A percentile compares a stretch with the other conserved stretches of the same genome.
These are phyloP conservation scores for Exsudoporus frostii DNA, from an alignment of 768 basidiomycete species.

Conservation along the genomic window DNA sequence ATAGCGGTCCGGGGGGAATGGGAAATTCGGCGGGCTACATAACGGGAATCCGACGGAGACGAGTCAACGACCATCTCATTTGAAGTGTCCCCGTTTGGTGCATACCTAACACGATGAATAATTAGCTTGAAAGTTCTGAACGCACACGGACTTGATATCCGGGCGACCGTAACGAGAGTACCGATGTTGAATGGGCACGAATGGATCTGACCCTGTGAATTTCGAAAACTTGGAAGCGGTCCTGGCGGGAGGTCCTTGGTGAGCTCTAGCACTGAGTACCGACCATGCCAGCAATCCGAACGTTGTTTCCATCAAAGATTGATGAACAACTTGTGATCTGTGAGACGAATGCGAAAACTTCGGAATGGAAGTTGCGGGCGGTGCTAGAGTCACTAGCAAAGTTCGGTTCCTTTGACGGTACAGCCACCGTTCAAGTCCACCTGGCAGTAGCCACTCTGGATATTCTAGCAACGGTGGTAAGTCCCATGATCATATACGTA, in stretches of 20 bases:
- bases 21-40: neutral
- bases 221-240: neutral
- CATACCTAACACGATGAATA: neutral
- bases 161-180: neutral
- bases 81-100: neutral
- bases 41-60: neutral
- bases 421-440: neutral
- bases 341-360: neutral
- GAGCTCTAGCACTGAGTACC: neutral
- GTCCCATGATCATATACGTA: neutral
- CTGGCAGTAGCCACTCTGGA: constrained; percentile 5
- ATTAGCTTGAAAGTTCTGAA: neutral
- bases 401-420: no score
- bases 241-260: neutral
- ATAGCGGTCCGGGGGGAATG: neutral
- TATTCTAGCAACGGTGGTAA: constrained; percentile 11
- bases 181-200: neutral
- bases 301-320: neutral
- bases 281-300: neutral
- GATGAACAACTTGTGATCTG: neutral
- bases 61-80: no score
- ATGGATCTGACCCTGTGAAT: neutral
- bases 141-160: neutral
- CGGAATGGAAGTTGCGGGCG: neutral
- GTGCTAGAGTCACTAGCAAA: neutral